Conservation (phyloP, 2,329 filamentous ascomycete genomes). For the Bertia moriformis region DNA sequence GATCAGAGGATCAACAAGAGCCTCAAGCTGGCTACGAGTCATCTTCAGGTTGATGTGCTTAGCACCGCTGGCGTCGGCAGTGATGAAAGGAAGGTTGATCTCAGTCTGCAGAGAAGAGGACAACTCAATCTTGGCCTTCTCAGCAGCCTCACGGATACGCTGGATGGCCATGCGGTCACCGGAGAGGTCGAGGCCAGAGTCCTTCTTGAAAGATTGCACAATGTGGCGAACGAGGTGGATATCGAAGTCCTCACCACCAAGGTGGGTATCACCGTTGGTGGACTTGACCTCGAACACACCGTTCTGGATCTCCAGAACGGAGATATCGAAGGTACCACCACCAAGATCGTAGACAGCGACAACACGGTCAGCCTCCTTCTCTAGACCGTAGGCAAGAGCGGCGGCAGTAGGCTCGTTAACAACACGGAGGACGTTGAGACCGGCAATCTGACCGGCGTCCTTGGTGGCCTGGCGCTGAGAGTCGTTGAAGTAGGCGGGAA, state of each 20-base stretch:
- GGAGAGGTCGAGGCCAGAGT: constrained; percentile 48
- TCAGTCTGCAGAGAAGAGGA: constrained; percentile 52
- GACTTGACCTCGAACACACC: constrained; percentile 59
- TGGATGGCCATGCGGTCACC: constrained; percentile 56
- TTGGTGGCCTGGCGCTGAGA: constrained; percentile 97
- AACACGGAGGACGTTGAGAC: constrained; percentile 95
- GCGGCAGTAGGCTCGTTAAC: constrained; percentile 98
- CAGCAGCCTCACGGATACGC: constrained; percentile 55
- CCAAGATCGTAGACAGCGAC: neutral
- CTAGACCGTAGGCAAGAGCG: constrained; percentile 90
- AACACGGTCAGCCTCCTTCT: neutral
- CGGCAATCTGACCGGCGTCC: constrained; percentile 92
- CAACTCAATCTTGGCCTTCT: constrained; percentile 59
- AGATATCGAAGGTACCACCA: neutral
- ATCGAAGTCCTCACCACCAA: constrained; percentile 57
- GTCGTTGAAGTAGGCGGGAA: constrained; percentile 98
- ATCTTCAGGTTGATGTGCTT: constrained; percentile 21
- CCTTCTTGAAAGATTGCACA: constrained; percentile 54
- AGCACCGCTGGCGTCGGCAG: constrained; percentile 21
- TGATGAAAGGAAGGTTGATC: constrained; percentile 57
- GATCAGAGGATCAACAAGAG: constrained; percentile 47
- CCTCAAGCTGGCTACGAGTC: constrained; percentile 47
- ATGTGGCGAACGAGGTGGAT: constrained; percentile 52
- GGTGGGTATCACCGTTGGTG: constrained; percentile 55
- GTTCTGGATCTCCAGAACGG: constrained; percentile 45